phyloP scores from a whole-genome alignment of 495 filamentous ascomycete species.

The Parachaetomium inaequale region DNA sequence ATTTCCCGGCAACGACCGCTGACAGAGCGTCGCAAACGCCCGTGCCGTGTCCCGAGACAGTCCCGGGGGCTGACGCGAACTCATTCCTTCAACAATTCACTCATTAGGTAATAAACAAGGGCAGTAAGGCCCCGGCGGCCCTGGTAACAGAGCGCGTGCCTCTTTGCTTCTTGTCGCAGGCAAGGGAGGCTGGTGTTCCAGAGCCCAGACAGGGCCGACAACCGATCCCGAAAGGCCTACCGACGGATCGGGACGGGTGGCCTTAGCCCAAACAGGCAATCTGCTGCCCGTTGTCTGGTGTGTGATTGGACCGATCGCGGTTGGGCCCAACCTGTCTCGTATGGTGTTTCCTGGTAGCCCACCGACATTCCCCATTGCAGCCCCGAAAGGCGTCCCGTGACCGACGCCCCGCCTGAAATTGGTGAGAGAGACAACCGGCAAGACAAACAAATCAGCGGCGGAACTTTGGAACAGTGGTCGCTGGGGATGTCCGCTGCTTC shows the following conservation, averaged over 20 bases:
- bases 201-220: constrained; percentile 9
- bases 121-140: constrained; percentile 16
- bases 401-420: neutral
- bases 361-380: constrained; percentile 1
- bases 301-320: constrained; percentile 15
- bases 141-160: constrained; percentile 9
- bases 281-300: neutral
- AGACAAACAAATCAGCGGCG: too few relatives aligned
- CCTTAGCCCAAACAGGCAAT: constrained; percentile 23
- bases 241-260: constrained; percentile 22
- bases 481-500: neutral
- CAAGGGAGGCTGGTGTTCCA: constrained; percentile 7
- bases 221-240: constrained; percentile 18
- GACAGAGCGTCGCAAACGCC: constrained; percentile 1
- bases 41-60: constrained; percentile 12
- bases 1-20: neutral
- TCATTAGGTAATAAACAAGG: constrained; percentile 19
- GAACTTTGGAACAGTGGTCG: neutral
- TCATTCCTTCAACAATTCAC: neutral
- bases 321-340: neutral
- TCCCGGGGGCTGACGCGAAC: neutral
- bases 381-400: constrained; percentile 7
- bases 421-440: neutral
- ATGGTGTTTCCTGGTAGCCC: constrained; percentile 10
- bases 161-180: constrained; percentile 5